These are phyloP conservation scores for Dipsacomyces acuminosporus DNA, from an alignment of 371 early-diverging fungal genomes.

Conservation along the genomic window DNA sequence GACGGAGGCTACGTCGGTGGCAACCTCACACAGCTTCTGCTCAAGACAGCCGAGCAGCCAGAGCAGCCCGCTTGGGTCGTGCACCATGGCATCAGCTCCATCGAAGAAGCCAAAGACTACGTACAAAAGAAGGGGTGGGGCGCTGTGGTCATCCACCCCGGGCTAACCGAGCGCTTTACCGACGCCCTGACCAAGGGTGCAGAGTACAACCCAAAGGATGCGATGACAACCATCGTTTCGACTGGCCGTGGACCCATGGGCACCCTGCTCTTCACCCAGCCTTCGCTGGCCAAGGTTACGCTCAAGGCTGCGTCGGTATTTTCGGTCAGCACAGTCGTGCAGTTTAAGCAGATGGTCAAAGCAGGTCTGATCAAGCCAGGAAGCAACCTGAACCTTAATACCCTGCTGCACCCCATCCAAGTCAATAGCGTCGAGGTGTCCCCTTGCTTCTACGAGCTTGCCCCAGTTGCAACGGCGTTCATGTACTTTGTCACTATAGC, in stretches of 20 bases:
- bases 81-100: not conserved
- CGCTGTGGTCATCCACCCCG: constrained; percentile 16
- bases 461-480: constrained; percentile 2
- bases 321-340: not conserved
- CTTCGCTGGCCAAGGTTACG: constrained; percentile 2
- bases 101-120: constrained; percentile 7
- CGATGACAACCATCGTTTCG: constrained; percentile 9
- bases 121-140: constrained; percentile 26
- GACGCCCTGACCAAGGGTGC: constrained; percentile 1
- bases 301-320: not conserved
- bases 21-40: constrained; percentile 3
- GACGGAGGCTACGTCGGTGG: constrained; percentile 11
- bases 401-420: not conserved
- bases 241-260: constrained; percentile 19
- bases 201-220: constrained; percentile 11
- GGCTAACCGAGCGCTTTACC: constrained; percentile 2
- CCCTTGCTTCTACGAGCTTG: constrained; percentile 1
- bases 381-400: not conserved
- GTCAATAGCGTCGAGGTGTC: constrained; percentile 1
- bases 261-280: not conserved
- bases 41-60: not conserved
- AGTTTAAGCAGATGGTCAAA: not conserved
- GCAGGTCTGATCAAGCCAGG: not conserved
- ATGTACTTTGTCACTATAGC: constrained; percentile 1
- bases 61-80: not conserved